Percentiles rank a stretch among this genome's conserved stretches.
phyloP scores from a whole-genome alignment of 2,329 filamentous ascomycete genomes.

The Beauveria bassiana region DNA sequence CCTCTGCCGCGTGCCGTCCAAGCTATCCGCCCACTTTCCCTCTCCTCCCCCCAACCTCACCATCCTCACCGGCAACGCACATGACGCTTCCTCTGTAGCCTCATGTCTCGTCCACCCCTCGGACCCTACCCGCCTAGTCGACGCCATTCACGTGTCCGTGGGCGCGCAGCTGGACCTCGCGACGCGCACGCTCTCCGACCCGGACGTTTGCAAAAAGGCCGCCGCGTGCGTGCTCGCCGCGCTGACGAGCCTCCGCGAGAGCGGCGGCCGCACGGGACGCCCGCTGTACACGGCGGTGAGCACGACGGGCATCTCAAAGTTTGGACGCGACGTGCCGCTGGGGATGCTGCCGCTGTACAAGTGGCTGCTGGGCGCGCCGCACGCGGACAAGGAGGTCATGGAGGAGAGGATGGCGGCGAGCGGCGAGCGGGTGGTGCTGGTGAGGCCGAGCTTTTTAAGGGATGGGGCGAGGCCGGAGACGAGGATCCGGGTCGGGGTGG shows the following conservation, averaged over 20 bases:
- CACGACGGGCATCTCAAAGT: constrained; percentile 33
- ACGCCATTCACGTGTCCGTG: constrained; percentile 32
- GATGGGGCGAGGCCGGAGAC: constrained; percentile 19
- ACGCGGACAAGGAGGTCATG: constrained; percentile 41
- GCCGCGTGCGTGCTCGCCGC: constrained; percentile 27
- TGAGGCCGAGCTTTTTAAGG: constrained; percentile 30
- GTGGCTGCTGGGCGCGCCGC: constrained; percentile 34
- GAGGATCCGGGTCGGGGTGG: constrained; percentile 23
- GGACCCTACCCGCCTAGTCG: constrained; percentile 24
- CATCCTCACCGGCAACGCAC: constrained; percentile 31
- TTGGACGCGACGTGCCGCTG: constrained; percentile 35
- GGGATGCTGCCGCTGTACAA: constrained; percentile 36
- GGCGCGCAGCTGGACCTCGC: constrained; percentile 27
- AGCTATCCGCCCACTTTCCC: constrained; percentile 28
- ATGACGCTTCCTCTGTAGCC: constrained; percentile 25
- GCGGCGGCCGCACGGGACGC: background rate
- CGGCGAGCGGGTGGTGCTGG: constrained; percentile 28
- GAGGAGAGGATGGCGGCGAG: constrained; percentile 26
- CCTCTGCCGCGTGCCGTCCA: constrained; percentile 33
- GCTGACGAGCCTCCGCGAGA: constrained; percentile 19
- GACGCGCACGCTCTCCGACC: constrained; percentile 26
- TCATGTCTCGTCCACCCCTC: constrained; percentile 23
- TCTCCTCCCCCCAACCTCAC: constrained; percentile 36
- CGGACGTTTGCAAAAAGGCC: constrained; percentile 32
- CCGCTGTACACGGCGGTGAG: constrained; percentile 31